Evolutionary conservation across 129 eudicot species (phyloP).

Genomic region (Saposhnikovia divaricata): DNA sequence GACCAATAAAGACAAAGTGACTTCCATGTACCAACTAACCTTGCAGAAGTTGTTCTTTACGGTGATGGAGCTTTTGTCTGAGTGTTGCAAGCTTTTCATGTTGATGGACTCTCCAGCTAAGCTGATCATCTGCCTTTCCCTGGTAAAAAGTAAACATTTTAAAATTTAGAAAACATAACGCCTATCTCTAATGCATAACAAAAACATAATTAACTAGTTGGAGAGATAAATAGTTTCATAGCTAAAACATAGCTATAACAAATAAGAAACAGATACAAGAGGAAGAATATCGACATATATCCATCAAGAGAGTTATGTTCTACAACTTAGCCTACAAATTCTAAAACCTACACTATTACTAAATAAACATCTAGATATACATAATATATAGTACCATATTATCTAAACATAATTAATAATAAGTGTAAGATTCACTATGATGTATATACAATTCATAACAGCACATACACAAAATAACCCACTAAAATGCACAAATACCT

Average conservation of each 20-base stretch:
- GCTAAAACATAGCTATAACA: neutral
- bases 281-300: neutral
- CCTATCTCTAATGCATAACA: neutral
- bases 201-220: neutral
- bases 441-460: neutral
- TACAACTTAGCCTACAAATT: neutral
- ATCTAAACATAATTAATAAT: neutral
- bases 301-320: neutral
- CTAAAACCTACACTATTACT: neutral
- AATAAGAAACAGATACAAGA: neutral
- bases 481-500: neutral
- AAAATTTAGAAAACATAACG: neutral
- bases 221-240: neutral
- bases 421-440: neutral
- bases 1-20: conserved; percentile 6
- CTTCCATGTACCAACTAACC: conserved; percentile 36
- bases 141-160: conserved; percentile 15
- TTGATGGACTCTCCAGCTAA: conserved; percentile 70
- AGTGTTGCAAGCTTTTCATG: conserved; percentile 71
- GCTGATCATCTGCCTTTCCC: conserved; percentile 98
- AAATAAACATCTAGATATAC: neutral
- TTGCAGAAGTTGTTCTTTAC: conserved; percentile 58
- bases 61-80: conserved; percentile 75
- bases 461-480: neutral
- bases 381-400: neutral